phyloP scores from a whole-genome alignment of 225 moss, liverwort and hornwort genomes.

The Anthoceros angustus region DNA sequence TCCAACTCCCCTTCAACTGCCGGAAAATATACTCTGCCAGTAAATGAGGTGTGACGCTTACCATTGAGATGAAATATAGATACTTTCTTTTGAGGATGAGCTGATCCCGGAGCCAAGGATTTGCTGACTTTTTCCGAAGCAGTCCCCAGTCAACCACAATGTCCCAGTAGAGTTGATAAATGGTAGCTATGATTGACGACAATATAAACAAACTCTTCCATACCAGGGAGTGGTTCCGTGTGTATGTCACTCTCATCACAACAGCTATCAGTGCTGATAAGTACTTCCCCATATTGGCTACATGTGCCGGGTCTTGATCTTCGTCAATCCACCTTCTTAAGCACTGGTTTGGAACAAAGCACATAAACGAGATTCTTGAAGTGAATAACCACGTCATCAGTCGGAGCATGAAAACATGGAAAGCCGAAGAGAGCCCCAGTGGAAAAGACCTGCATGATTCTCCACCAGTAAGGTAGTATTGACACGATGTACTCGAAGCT shows the following conservation, averaged over 20 bases:
- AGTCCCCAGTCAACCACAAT: conserved; percentile 77
- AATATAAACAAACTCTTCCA: conserved; percentile 27
- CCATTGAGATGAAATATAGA: conserved; percentile 77
- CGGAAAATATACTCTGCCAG: background rate
- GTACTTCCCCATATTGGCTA: conserved; percentile 67
- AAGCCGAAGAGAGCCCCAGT: background rate
- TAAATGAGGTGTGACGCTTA: conserved; percentile 8
- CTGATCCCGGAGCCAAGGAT: conserved; percentile 71
- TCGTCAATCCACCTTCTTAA: conserved; percentile 54
- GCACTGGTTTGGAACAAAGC: conserved; percentile 21
- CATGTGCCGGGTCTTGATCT: conserved; percentile 22
- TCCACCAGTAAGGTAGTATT: conserved; percentile 74
- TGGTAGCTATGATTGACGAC: conserved; percentile 33
- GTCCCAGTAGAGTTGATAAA: conserved; percentile 78
- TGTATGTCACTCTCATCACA: conserved; percentile 20
- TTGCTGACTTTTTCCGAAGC: conserved; percentile 34
- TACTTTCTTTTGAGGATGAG: conserved; percentile 52
- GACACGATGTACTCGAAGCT: conserved; percentile 40
- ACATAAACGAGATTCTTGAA: background rate
- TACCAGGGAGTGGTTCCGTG: conserved; percentile 18
- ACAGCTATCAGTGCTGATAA: conserved; percentile 51
- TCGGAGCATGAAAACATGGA: background rate
- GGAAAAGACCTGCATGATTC: conserved; percentile 56
- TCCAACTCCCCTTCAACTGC: background rate
- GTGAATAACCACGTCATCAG: background rate